Conservation (phyloP, 176 grass and related monocot species). For the Hsuehochloa calcarea region DNA sequence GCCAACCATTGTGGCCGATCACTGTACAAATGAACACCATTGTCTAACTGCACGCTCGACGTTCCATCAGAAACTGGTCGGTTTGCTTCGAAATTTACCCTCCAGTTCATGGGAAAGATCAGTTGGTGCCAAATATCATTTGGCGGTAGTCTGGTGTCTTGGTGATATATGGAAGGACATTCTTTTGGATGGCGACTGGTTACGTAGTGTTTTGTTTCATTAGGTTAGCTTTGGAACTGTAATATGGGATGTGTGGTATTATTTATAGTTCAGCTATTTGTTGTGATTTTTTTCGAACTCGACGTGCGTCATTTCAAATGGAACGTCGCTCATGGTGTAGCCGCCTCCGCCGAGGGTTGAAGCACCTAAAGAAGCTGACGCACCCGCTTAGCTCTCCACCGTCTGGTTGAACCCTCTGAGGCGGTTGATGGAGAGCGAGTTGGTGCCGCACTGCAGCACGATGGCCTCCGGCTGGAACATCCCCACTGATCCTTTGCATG, state of each 20-base stretch:
- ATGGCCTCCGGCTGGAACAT: slow-evolving; percentile 27
- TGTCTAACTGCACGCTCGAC: slow-evolving; percentile 5
- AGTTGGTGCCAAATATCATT: slow-evolving; percentile 13
- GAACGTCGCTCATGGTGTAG: slow-evolving; percentile 63
- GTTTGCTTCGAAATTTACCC: slow-evolving; percentile 32
- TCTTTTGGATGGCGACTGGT: slow-evolving; percentile 50
- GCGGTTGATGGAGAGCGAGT: slow-evolving; percentile 51
- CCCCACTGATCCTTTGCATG: not conserved
- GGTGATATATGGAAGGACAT: slow-evolving; percentile 27
- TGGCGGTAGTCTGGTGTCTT: slow-evolving; percentile 28
- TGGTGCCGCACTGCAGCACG: slow-evolving; percentile 42
- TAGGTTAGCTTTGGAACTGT: slow-evolving; percentile 46
- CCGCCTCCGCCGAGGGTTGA: slow-evolving; percentile 71
- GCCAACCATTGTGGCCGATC: slow-evolving; percentile 36
- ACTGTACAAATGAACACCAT: slow-evolving; percentile 54
- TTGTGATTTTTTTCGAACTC: slow-evolving; percentile 40
- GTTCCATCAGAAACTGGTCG: slow-evolving; percentile 36
- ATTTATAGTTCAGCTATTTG: slow-evolving; percentile 46
- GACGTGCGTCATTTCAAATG: slow-evolving; percentile 33
- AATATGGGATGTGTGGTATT: slow-evolving; percentile 34
- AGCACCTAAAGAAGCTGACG: slow-evolving; percentile 16
- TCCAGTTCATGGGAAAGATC: slow-evolving; percentile 36
- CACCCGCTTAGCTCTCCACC: slow-evolving; percentile 46
- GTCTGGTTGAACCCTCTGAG: slow-evolving; percentile 59
- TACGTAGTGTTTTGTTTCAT: slow-evolving; percentile 32